phyloP scores from a whole-genome alignment of 352 stramenopile genomes.

The Pythium brachiatum region DNA sequence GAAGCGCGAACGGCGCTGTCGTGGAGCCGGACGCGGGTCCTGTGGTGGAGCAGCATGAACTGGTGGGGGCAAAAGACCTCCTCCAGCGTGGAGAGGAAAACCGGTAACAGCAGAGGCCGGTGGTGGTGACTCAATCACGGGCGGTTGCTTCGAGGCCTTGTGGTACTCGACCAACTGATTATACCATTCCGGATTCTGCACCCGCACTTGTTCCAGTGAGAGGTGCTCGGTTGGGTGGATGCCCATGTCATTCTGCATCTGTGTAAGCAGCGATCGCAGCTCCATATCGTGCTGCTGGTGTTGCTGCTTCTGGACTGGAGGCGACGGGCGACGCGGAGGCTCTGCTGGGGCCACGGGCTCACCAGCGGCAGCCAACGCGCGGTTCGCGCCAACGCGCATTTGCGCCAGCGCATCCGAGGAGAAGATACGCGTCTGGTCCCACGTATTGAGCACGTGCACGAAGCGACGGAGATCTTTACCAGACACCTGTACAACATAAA shows the following conservation, averaged over 20 bases:
- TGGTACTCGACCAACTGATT: conserved; percentile 75
- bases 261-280: conserved; percentile 70
- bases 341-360: conserved; percentile 37
- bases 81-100: conserved; percentile 8
- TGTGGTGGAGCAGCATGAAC: not conserved
- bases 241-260: conserved; percentile 84
- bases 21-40: conserved; percentile 15
- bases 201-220: conserved; percentile 82
- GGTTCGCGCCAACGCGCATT: conserved; percentile 69
- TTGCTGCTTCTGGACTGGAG: conserved; percentile 16
- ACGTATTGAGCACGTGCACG: conserved; percentile 84
- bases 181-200: conserved; percentile 84
- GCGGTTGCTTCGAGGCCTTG: conserved; percentile 25
- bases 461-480: conserved; percentile 81
- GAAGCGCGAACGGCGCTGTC: conserved; percentile 36
- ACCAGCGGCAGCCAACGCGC: conserved; percentile 37
- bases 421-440: conserved; percentile 70
- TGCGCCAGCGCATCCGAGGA: conserved; percentile 44
- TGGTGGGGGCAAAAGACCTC: conserved; percentile 17
- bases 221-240: conserved; percentile 87
- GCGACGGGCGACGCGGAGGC: conserved; percentile 6
- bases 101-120: conserved; percentile 12
- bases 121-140: conserved; percentile 13
- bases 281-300: conserved; percentile 72
- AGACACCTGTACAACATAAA: conserved; percentile 42